Evolutionary conservation across 1,284 basidiomycete species (phyloP), one percentile per base, ranked within the genome.

Genomic region (Salmacisia buchloeana): DNA sequence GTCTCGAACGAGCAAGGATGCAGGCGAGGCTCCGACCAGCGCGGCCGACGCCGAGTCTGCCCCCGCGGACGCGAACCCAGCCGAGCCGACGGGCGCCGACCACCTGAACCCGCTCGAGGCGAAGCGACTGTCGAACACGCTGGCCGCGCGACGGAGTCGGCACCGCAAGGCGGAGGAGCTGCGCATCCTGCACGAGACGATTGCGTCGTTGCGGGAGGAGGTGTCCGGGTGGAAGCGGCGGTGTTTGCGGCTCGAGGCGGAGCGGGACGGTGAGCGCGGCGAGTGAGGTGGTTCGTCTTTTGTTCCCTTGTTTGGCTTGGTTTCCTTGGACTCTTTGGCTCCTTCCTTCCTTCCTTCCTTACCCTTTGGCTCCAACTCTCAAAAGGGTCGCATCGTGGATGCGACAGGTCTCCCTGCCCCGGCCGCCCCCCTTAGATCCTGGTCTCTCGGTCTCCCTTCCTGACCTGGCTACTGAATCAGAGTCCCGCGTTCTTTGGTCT

Each of bases 111-210:
- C 77, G 31, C 70, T 72, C 38, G 66, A 69, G 27, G 72, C 74
- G 59, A 79, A 79, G 72, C 75, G 77, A 54, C 69, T 78, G n/a
- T 69, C 66, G 58, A 79, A 79, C 72, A 79, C 77, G 39, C 66
- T 79, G 12, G 76, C 76, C 36, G 77, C 77, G 13, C 70, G 77
- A 43, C 71, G 76, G 25, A 73, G 70, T 18, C 70, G 77, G 34
- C 75, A 75, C 63, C 72, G 77, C 29, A 79, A 79, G 65, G 73
- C 73, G 2, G 75, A 77, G 60, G 77, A 79, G 69, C 66, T 73
- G 5, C 65, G 68, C 39, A 66, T 63, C 58, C 70, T 78, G 3
- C 65, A 74, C 64, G 75, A 77, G 23, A 72, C 68, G 58, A 79
- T 78, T 62, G 74, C 70, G 21, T 61, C 62, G 21, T 70, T 78